Evolutionary conservation across 768 basidiomycete species (phyloP), one percentile per base, ranked within the genome.

Genomic region (Galerina sulciceps): DNA sequence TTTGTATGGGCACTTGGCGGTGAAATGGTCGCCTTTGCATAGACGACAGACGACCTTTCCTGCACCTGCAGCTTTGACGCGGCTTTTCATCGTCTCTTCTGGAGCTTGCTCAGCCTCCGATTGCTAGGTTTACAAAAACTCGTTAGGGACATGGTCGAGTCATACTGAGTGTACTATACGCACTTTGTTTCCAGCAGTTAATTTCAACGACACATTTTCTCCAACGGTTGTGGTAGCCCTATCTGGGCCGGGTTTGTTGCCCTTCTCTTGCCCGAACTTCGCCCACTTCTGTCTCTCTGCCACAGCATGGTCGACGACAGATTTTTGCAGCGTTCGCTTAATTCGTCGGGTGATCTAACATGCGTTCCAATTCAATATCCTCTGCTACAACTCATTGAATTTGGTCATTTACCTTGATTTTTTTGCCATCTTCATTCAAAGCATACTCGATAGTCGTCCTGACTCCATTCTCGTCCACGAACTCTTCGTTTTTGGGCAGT

Each of bases 1-100:
- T 76, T 95, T 97, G 84, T 95, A 96, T 6, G 97, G 97, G 83
- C 97, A 99, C 74, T 96, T 95, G 62, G 95, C 91, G 13, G 97
- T 99, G 75, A 96, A 99, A 78, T 99, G 97, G 63, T 91, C 91
- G 52, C 96, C 97, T 71, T 96, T 93, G 79, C 97, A 99, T 55
- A 97, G 78, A 63, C 97, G 85, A 82, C 97, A 99, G 43, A 82
- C 75, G 62, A 99, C 92, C 70, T 94, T 94, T 70, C 94, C 94
- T 18, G 87, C 87, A 59, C 93, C 94, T 1, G 87, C 85, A 54
- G 86, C 86, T 14, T 82, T 83, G 51, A 91, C 83, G 60, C 85
- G 86, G 10, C 71, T 75, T 73, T 93, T 93, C 63, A 88, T 70
- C 44, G 77, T 71, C 57, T 90, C 85, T 66, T 90, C 90, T 10